Base-by-base conservation (phyloP, 768 basidiomycete genomes). In the Hygrocybe coccinea region DNA sequence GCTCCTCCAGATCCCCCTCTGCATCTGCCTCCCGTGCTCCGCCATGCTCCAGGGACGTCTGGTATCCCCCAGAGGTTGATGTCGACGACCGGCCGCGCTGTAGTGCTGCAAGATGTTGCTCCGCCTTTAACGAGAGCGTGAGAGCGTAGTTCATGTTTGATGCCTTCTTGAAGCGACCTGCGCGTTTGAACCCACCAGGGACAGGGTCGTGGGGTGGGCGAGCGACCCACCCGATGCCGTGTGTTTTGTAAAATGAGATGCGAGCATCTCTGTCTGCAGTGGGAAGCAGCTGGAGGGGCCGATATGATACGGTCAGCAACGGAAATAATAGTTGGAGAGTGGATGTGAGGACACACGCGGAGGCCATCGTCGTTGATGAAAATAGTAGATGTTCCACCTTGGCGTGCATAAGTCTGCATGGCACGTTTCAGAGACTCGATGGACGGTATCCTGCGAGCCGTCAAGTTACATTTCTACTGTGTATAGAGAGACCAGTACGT, bases 131-230 rank as follows among this genome's bases (percentile, higher is more conserved):
- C 2, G 84, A 86, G 4, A 91, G 75, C 6, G 79, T 77, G n/a
- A 89, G 77, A 6, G 80, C 90, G 62, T 87, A 92, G 66, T 95
- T 95, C 86, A 95, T 85, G 70, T 95, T 95, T 14, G 84, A 86
- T 1, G 91, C 91, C 71, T 95, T 95, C 77, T 95, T 95, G 79
- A 95, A 95, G 19, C 91, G 80, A 33, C 93, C 92, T 3, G 86
- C 85, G 38, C 79, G 83, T 75, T 69, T 81, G 72, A 79, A 86
- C 2, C 84, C 87, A 53, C 79, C 80, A 5, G 73, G 67, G 0
- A 67, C 50, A 56, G 71, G 63, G 57, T 80, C 79, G 61, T 89
- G 87, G 12, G 41, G 76, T 74, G 0, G 89, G n/a, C 89, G 79
- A 2, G 89, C 86, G 57, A 89, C 86, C 80, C 85, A 91, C 5